Base-by-base conservation (phyloP, 345 rosid genomes). In the Diplotaxis tenuifolia region DNA sequence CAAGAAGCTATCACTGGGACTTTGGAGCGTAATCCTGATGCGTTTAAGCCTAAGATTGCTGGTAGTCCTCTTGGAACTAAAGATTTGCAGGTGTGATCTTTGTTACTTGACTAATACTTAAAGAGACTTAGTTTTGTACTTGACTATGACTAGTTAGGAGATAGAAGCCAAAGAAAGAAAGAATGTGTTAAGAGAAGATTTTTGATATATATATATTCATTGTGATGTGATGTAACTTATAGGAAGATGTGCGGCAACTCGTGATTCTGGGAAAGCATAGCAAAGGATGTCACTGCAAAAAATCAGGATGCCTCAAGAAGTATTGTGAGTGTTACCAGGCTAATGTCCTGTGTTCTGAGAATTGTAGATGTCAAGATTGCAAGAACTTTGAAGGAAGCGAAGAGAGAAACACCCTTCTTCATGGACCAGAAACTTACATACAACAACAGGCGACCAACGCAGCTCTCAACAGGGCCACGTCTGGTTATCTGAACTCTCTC, bases 321-420 rank as follows among this genome's bases (percentile, higher is more conserved):
- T 93, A 93, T 62, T 90, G 98, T 29, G 98, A 90, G 75, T 90
- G 98, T 83, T 93, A 84, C 80, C 92, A 93, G 73, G 97, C 93
- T 9, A 81, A 85, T 70, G 77, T 90, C 74, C 53, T 86, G 25
- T 93, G 97, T 80, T 93, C 96, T 27, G 98, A 93, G 49, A 93
- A 86, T 76, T 90, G 96, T 74, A 85, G 71, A 84, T 93, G 97
- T 71, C 71, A 84, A 80, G 96, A 90, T 62, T 89, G 97, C 82
- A 89, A 88, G 75, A 93, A 93, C 73, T 86, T 76, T 18, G 86
- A 90, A 79, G 96, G 87, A 78, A 88, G 88, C 70, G 86, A 88
- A 77, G 96, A 87, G 65, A 81, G 54, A 45, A 15, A 56, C 62
- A 75, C 86, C 62, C 79, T 87, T 27, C 71, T 81, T 73, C 86